phyloP scores from a whole-genome alignment of 306 rosid species.

The Acacia melanoxylon region DNA sequence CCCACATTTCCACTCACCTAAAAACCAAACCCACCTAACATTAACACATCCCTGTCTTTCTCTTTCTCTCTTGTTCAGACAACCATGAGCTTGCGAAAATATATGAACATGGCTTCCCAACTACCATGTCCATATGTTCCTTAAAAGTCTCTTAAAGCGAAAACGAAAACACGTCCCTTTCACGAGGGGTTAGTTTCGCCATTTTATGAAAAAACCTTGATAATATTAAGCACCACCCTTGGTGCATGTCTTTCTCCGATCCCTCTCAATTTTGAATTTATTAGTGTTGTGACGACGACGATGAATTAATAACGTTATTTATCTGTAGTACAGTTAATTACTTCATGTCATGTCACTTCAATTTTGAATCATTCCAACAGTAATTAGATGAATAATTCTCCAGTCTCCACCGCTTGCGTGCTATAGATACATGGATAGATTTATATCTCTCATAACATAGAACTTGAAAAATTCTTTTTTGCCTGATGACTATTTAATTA shows the following conservation, averaged over 20 bases:
- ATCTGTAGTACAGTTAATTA: constrained; percentile 30
- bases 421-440: background rate
- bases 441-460: background rate
- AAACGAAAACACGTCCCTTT: constrained; percentile 47
- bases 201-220: constrained; percentile 38
- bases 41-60: constrained; percentile 25
- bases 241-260: constrained; percentile 23
- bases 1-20: constrained; percentile 24
- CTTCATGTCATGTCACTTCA: background rate
- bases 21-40: constrained; percentile 37
- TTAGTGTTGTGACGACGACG: constrained; percentile 1
- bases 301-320: background rate
- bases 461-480: background rate
- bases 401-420: background rate
- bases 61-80: constrained; percentile 18
- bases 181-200: constrained; percentile 37
- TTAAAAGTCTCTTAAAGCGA: constrained; percentile 29
- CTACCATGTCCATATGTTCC: constrained; percentile 54
- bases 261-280: constrained; percentile 28
- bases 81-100: constrained; percentile 31
- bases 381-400: background rate
- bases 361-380: constrained; percentile 9
- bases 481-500: background rate
- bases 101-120: constrained; percentile 36
- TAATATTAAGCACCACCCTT: constrained; percentile 4